Conservation (phyloP, 2,329 filamentous ascomycete species). For the Tolypocladium ophioglossoides region DNA sequence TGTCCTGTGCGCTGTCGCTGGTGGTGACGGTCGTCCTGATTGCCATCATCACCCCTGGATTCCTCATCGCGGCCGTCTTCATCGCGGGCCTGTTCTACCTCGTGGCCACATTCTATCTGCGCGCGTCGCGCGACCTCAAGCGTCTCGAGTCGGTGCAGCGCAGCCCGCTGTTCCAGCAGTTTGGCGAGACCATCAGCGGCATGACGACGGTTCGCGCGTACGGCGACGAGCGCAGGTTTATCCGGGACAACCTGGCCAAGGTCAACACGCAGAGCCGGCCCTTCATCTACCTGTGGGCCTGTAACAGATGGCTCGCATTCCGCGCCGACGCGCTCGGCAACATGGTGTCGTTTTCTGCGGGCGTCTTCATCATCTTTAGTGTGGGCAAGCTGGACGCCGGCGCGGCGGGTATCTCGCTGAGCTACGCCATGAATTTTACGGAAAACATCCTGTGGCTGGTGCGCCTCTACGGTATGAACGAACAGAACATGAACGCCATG, state of each 20-base stretch:
- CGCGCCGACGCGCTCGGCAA: conserved; percentile 86
- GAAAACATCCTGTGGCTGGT: conserved; percentile 97
- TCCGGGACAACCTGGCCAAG: conserved; percentile 76
- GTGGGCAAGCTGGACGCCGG: conserved; percentile 79
- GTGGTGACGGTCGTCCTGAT: conserved; percentile 83
- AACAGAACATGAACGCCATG: conserved; percentile 99
- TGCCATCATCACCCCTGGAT: conserved; percentile 77
- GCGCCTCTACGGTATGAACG: conserved; percentile 84
- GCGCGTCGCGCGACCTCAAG: conserved; percentile 90
- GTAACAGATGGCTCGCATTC: conserved; percentile 93
- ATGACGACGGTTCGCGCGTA: conserved; percentile 97
- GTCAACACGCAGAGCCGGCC: conserved; percentile 89
- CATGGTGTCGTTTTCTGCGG: conserved; percentile 85
- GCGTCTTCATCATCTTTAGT: conserved; percentile 78
- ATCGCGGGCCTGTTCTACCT: conserved; percentile 76
- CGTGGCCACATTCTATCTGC: conserved; percentile 80
- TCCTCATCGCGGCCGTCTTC: conserved; percentile 76
- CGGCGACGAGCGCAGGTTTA: conserved; percentile 85
- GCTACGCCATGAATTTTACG: conserved; percentile 92
- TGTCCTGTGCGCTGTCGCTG: conserved; percentile 55
- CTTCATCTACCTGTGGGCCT: conserved; percentile 93
- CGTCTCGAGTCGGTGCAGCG: conserved; percentile 87
- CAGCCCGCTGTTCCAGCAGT: conserved; percentile 94
- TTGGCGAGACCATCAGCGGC: conserved; percentile 87
- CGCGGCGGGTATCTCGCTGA: conserved; percentile 84